These are phyloP conservation scores for Datura wrightii DNA, from an alignment of 257 asterid genomes.

Conservation along the genomic window DNA sequence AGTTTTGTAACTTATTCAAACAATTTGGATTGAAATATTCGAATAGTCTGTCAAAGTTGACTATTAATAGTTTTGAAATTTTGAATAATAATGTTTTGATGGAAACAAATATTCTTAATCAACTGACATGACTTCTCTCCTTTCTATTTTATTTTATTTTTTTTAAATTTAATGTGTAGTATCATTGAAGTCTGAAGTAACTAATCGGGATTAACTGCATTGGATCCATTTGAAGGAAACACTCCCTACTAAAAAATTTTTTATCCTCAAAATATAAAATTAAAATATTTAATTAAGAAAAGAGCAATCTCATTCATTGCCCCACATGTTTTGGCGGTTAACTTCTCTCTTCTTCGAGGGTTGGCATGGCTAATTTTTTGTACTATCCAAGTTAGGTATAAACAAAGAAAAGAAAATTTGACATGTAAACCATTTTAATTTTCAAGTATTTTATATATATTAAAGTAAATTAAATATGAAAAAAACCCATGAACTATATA, in stretches of 20 bases:
- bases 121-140: neutral
- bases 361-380: neutral
- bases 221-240: no score
- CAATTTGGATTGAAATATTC: neutral
- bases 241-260: no score
- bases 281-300: no score
- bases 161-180: no score
- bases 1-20: neutral
- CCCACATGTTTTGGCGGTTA: no score
- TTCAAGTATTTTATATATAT: neutral
- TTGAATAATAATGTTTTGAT: neutral
- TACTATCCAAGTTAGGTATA: neutral
- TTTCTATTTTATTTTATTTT: no score
- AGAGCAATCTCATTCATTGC: no score
- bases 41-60: constrained; percentile 25
- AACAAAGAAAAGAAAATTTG: neutral
- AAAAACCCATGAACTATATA: neutral
- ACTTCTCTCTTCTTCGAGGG: neutral
- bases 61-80: constrained; percentile 17
- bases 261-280: no score
- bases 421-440: neutral
- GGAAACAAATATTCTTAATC: neutral
- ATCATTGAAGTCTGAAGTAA: no score
- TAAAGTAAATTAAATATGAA: neutral
- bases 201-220: no score